Evolutionary conservation across 441 rosid genomes (phyloP).

Genomic region (Omphalea diandra): DNA sequence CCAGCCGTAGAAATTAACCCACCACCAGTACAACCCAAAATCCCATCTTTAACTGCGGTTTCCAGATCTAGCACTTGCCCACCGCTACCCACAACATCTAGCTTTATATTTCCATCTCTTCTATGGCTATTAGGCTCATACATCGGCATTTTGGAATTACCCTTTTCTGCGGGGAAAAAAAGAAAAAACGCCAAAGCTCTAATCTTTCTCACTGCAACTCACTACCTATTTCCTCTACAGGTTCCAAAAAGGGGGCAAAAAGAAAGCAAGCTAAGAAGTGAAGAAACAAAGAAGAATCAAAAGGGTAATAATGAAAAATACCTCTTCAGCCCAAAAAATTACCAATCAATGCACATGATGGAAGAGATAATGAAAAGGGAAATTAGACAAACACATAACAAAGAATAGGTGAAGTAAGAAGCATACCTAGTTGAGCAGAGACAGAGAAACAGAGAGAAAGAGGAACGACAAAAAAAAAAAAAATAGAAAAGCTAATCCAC

Average conservation of each 20-base stretch:
- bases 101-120: slow-evolving; percentile 35
- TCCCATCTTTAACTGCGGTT: slow-evolving; percentile 79
- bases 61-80: slow-evolving; percentile 87
- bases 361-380: slow-evolving; percentile 1
- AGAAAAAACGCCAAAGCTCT: slow-evolving; percentile 30
- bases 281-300: not conserved
- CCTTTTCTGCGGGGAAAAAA: not conserved
- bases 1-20: slow-evolving; percentile 30
- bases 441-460: not conserved
- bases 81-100: slow-evolving; percentile 44
- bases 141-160: slow-evolving; percentile 42
- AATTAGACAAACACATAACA: not conserved
- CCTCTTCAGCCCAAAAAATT: not conserved
- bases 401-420: not conserved
- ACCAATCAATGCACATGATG: not conserved
- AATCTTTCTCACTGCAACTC: slow-evolving; percentile 15
- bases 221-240: slow-evolving; percentile 36
- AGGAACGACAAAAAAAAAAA: not conserved
- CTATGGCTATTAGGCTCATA: slow-evolving; percentile 42
- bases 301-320: not conserved
- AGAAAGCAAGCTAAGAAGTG: slow-evolving; percentile 27
- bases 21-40: slow-evolving; percentile 59
- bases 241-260: slow-evolving; percentile 21
- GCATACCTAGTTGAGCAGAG: not conserved
- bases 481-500: too few species aligned